Percentiles rank a stretch among this genome's conserved stretches.
Conservation (phyloP, 768 basidiomycete species). For the Auriscalpium vulgare region DNA sequence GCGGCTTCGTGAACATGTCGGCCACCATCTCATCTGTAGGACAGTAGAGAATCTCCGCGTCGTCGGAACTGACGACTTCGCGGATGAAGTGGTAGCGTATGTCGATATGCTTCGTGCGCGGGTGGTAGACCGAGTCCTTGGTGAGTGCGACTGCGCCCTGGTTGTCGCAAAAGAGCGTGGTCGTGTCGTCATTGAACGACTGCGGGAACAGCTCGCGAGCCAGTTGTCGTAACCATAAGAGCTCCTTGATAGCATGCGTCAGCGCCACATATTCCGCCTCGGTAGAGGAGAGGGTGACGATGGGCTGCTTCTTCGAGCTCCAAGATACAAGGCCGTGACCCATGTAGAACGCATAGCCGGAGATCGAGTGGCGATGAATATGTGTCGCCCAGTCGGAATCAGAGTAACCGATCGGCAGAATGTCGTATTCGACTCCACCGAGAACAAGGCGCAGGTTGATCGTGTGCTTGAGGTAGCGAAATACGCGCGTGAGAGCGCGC, state of each 20-base stretch:
- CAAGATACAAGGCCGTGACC: background rate
- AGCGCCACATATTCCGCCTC: slow-evolving; percentile 2
- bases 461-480: background rate
- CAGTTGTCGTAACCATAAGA: background rate
- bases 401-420: background rate
- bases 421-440: background rate
- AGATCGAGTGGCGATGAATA: background rate
- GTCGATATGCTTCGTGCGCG: slow-evolving; percentile 31
- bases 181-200: background rate
- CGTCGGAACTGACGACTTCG: slow-evolving; percentile 15
- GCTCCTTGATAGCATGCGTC: background rate
- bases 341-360: background rate
- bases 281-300: background rate
- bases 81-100: slow-evolving; percentile 28
- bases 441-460: background rate
- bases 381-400: background rate
- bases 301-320: background rate
- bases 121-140: slow-evolving; percentile 22
- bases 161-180: slow-evolving; percentile 28
- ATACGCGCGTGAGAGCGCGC: background rate
- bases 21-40: slow-evolving; percentile 14
- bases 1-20: slow-evolving; percentile 6
- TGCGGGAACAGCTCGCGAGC: background rate
- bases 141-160: slow-evolving; percentile 26
- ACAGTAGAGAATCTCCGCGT: slow-evolving; percentile 14